Evolutionary conservation across 805 yeast species (phyloP).

Genomic region (Lipomyces mesembrius): DNA sequence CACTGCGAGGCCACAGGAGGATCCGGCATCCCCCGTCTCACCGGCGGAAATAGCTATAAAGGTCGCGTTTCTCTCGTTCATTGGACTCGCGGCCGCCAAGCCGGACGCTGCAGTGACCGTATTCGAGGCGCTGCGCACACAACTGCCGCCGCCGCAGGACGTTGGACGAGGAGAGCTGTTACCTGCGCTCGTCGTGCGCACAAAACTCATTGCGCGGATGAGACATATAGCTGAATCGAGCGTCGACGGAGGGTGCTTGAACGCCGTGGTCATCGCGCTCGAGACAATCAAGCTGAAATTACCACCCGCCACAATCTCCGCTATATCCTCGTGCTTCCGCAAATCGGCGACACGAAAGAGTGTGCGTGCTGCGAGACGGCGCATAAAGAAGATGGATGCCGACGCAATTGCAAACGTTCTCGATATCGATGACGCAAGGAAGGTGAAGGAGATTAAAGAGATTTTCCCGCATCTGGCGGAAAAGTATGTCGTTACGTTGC

Average conservation of each 20-base stretch:
- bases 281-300: constrained; percentile 20
- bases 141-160: constrained; percentile 27
- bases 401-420: not conserved
- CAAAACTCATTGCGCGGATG: constrained; percentile 16
- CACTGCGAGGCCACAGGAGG: constrained; percentile 1
- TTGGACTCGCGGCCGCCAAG: constrained; percentile 10
- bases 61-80: constrained; percentile 25
- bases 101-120: constrained; percentile 8
- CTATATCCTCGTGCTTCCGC: constrained; percentile 11
- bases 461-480: constrained; percentile 23
- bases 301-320: constrained; percentile 2
- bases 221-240: not conserved
- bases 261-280: constrained; percentile 22
- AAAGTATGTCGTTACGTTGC: constrained; percentile 4
- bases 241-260: not conserved
- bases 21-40: not conserved
- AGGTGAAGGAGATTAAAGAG: constrained; percentile 17
- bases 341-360: not conserved
- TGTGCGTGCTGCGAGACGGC: not conserved
- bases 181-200: constrained; percentile 28
- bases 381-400: not conserved
- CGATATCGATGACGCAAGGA: constrained; percentile 15
- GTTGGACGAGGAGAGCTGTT: constrained; percentile 22
- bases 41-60: constrained; percentile 29
- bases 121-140: constrained; percentile 12